Evolutionary conservation across 139 green algal species (phyloP), one percentile per base, ranked within the genome.

Genomic region (Tetraselmis chui): DNA sequence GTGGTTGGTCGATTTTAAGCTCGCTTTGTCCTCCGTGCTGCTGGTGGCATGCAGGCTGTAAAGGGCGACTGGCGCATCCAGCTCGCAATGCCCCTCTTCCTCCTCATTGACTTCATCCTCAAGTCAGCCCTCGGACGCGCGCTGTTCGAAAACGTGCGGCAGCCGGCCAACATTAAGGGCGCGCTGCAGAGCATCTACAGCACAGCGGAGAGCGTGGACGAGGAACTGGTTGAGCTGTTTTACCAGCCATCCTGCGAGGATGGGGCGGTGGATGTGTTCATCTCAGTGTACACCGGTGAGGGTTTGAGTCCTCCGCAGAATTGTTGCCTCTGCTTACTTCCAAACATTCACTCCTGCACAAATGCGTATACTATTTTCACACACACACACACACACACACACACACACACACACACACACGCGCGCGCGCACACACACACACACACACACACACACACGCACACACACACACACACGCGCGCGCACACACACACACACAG

Each of bases 101-200:
- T 89, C 26, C 81, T 97, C 28, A 93, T 99, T 28, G 95, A 99
- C 88, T 89, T 92, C n/a, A 84, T 98, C 83, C 92, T 99, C 1
- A 87, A 84, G 26, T 86, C 83, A 0, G 79, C 80, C 0, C 28
- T 98, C 1, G 94, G 93, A 1, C 31, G 82, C 23, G 82, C 32
- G 29, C 81, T 97, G 1, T 97, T 97, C 59, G 76, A 97, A 80
- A 84, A 79, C n/a, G 89, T 94, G 78, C 59, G 87, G 26, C 84
- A 58, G 0, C 79, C 75, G 23, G 86, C 94, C 25, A 96, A 93
- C 87, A 85, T 96, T n/a, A 77, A 81, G 0, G 80, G 83, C 23
- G 78, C 89, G 23, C 79, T 96, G 78, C 59, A 82, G n/a, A 79
- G 76, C 25, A 90, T 98, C 45, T 98, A 98, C 84, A 30, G 79